Evolutionary conservation across 1,139 yeast species (phyloP).

Genomic region (Hyphopichia wangnamkhiaoensis): DNA sequence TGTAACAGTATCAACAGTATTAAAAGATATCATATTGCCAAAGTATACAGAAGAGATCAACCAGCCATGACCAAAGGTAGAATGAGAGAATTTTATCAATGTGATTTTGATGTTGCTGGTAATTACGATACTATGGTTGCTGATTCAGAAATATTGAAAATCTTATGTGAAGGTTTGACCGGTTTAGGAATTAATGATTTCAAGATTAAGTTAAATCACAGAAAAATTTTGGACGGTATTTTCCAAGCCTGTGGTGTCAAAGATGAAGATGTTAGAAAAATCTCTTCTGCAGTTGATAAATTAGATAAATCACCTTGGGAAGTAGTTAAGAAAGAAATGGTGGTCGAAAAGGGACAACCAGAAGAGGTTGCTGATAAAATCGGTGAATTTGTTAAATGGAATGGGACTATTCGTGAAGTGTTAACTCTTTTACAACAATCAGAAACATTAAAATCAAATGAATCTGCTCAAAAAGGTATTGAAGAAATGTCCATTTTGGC

Average conservation of each 20-base stretch:
- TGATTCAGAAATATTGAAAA: constrained; percentile 82
- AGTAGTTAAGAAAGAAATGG: constrained; percentile 88
- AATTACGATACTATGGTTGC: constrained; percentile 91
- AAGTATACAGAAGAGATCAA: constrained; percentile 97
- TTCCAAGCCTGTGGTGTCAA: constrained; percentile 94
- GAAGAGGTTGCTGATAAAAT: constrained; percentile 91
- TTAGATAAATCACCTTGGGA: constrained; percentile 96
- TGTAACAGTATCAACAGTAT: constrained; percentile 87
- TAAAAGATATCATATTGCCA: constrained; percentile 95
- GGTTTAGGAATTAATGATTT: constrained; percentile 84
- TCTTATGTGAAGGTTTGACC: constrained; percentile 81
- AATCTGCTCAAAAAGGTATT: constrained; percentile 76
- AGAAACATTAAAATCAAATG: constrained; percentile 59
- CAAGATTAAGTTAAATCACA: constrained; percentile 89
- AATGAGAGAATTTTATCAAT: constrained; percentile 98
- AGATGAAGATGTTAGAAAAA: constrained; percentile 89
- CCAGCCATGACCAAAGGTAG: constrained; percentile 99
- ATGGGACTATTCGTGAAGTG: constrained; percentile 74
- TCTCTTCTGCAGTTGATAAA: constrained; percentile 94
- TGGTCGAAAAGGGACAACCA: constrained; percentile 82
- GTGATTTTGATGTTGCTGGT: constrained; percentile 97
- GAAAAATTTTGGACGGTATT: constrained; percentile 93
- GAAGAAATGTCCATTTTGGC: constrained; percentile 76
- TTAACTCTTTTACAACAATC: constrained; percentile 57
- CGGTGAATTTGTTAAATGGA: constrained; percentile 85